Base-by-base conservation (phyloP, 495 filamentous ascomycete genomes). In the Lophiotrema nucula region DNA sequence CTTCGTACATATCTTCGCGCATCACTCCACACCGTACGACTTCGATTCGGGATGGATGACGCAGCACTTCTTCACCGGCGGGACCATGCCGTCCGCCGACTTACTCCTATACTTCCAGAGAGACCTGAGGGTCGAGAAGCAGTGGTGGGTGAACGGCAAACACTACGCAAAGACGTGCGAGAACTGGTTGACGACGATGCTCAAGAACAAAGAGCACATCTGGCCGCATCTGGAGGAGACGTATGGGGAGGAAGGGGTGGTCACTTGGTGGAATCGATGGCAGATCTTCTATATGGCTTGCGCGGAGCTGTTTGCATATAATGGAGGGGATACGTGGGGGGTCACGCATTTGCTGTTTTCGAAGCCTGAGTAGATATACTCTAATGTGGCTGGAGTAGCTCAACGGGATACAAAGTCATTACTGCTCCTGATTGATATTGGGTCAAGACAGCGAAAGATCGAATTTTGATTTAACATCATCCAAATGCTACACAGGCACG, bases 41-140 rank as follows among this genome's bases (percentile, higher is more conserved):
- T 87, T 80, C 61, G 81, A 84, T 47, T 76, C 78, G 16, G 84
- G 84, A n/a, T 88, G 84, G 84, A 88, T 88, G 84, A 85, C 79
- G 41, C 74, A 72, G 49, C 72, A 85, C 62, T 88, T 88, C 69
- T 88, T 88, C 67, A 82, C 81, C 6, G 84, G 84, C 18, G 84
- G 84, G 2, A 87, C 83, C 2, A 88, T 88, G 84, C 81, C 78
- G 4, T 81, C 77, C 19, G 77, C 80, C n/a, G 84, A 87, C 66
- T 62, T 88, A 49, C 71, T 87, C 26, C 72, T 83, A 21, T 84
- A 80, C 61, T 87, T 87, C 60, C 84, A 87, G 72, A 65, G 67
- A n/a, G 78, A 87, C 61, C 62, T 87, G 53, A 75, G 65, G 21
- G 58, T 88, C 26, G 52, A 74, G 69, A 73, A 78, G 37, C 79